Base-by-base conservation (phyloP, 768 basidiomycete species). In the Gloeophyllum trabeum region DNA sequence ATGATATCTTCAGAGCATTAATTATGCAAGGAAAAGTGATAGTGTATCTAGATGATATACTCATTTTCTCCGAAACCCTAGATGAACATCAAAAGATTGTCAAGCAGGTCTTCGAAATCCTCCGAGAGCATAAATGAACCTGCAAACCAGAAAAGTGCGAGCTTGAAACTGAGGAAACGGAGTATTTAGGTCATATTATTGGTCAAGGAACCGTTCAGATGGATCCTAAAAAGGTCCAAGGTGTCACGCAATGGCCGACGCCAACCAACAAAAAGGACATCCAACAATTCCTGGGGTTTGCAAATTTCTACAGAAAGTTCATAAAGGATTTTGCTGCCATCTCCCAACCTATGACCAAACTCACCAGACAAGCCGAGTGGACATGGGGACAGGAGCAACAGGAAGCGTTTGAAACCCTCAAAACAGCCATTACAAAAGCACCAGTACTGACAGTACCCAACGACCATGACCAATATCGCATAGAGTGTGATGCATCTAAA, bases 1-100 rank as follows among this genome's bases (percentile, higher is more conserved):
- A 54, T 25, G 28, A 57, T 43, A 43, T 60, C 16, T 46, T 64
- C 5, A 24, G 47, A 1, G 57, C 64, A 4, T 47, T 60, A 14
- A 52, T 69, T 7, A 22, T 41, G 2, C 46, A 49, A 28, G 45
- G 46, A 2, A 46, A 47, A 6, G 52, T 62, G 1, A 23, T 61
- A 2, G 51, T 68, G 5, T 61, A 62, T 35, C 39, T 61, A 4
- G 59, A 63, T 28, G 54, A 64, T 42, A 56, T 64, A 10, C 39
- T 65, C 1, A 54, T 67, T 28, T 62, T 54, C 24, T 42, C 40
- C 4, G 46, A 48, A 1, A 44, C 30, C 12, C 25, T 55, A 1
- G 42, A 42, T n/a, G 45, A 44, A 42, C 51, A 48, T 32, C 40
- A 41, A 6, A 32, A 24, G 10, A 23, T 41, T 18, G 44, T 48